Evolutionary conservation across 805 yeast species (phyloP).

Genomic region (Cyberlindnera mrakii): DNA sequence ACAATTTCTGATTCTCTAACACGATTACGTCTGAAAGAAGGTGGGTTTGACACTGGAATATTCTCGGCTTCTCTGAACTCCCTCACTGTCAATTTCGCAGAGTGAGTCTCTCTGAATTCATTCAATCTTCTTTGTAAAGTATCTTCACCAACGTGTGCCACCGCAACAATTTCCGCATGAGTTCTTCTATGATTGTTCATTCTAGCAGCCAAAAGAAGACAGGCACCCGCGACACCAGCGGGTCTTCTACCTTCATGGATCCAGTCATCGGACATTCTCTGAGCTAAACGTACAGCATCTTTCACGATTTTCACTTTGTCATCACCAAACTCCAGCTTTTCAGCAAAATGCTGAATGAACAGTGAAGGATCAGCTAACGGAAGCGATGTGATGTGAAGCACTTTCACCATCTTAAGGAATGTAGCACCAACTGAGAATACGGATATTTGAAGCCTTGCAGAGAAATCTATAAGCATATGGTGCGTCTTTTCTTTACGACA

Average conservation of each 20-base stretch:
- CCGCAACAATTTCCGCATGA: constrained; percentile 89
- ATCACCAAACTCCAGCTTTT: constrained; percentile 74
- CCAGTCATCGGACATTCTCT: constrained; percentile 93
- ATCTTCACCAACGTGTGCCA: constrained; percentile 91
- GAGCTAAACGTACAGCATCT: constrained; percentile 84
- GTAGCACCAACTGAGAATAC: constrained; percentile 96
- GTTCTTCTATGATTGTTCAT: constrained; percentile 93
- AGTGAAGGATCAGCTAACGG: constrained; percentile 94
- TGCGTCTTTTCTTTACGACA: constrained; percentile 88
- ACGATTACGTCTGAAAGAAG: constrained; percentile 67
- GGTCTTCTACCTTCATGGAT: constrained; percentile 95
- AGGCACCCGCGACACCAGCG: constrained; percentile 98
- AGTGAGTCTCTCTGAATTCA: constrained; percentile 75
- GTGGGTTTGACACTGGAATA: constrained; percentile 56
- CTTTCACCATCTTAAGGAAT: constrained; percentile 85
- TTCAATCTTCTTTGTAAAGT: constrained; percentile 86
- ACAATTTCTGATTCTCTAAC: constrained; percentile 32
- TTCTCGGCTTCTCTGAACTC: constrained; percentile 55
- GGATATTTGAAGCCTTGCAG: constrained; percentile 81
- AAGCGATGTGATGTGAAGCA: constrained; percentile 64
- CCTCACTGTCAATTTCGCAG: constrained; percentile 67
- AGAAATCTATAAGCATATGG: constrained; percentile 94
- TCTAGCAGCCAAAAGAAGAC: constrained; percentile 86
- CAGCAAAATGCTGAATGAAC: constrained; percentile 91
- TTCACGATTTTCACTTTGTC: constrained; percentile 67